phyloP scores from a whole-genome alignment of 164 flowering plant species.

The grape (Vitis vinifera) region DNA sequence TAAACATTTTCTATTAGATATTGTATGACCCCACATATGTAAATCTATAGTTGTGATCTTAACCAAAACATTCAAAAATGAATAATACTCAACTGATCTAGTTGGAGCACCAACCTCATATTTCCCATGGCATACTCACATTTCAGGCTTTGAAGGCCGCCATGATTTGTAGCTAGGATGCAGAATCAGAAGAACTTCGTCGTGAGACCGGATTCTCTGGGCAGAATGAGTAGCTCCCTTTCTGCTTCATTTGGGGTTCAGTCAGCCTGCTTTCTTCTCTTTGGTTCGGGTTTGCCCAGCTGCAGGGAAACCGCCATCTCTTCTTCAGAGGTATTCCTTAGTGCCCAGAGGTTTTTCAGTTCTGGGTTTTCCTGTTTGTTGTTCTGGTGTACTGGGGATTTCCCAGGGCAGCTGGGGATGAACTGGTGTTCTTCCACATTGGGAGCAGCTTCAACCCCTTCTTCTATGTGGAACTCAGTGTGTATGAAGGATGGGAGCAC shows the following conservation, averaged over 20 bases:
- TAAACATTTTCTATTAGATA: slow-evolving; percentile 13
- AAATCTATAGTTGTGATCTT: slow-evolving; percentile 3
- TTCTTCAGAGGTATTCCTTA: slow-evolving; percentile 56
- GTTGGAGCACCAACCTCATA: slow-evolving; percentile 5
- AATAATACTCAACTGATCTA: slow-evolving; percentile 1
- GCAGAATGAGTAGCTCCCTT: not conserved
- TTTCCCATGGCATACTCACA: not conserved
- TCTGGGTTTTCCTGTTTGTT: slow-evolving; percentile 28
- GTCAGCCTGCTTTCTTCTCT: slow-evolving; percentile 44
- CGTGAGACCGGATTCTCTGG: not conserved
- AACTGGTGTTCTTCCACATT: slow-evolving; percentile 74
- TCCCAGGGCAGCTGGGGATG: slow-evolving; percentile 50
- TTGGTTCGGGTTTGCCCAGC: slow-evolving; percentile 75
- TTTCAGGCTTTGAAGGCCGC: not conserved
- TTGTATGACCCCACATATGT: slow-evolving; percentile 12
- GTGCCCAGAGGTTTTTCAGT: slow-evolving; percentile 50
- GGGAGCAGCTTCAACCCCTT: slow-evolving; percentile 40
- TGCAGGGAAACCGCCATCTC: slow-evolving; percentile 68
- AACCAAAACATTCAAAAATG: not conserved
- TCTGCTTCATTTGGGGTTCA: slow-evolving; percentile 20
- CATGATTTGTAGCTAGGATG: not conserved
- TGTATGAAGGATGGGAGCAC: slow-evolving; percentile 30
- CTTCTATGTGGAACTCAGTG: slow-evolving; percentile 49
- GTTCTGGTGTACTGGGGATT: slow-evolving; percentile 40
- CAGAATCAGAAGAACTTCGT: not conserved